Evolutionary conservation across 140 eudicot genomes (phyloP).

Genomic region (Anethum foeniculum): DNA sequence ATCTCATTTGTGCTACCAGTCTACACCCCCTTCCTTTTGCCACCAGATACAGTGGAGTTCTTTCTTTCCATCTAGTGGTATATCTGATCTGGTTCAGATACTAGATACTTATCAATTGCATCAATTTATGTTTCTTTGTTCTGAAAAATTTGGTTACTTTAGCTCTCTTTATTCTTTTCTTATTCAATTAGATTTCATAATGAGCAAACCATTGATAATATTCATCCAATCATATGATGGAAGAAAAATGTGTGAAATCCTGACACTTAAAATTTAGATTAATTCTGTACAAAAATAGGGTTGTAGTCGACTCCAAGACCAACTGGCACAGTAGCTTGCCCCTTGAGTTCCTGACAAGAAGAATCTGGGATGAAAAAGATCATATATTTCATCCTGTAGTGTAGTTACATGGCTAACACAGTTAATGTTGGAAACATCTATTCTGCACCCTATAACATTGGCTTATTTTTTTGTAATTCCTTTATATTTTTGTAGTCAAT

Average conservation of each 20-base stretch:
- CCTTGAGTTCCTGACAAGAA: not conserved
- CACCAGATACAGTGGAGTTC: not conserved
- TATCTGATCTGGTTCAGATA: not conserved
- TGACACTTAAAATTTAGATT: not conserved
- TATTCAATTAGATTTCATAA: not conserved
- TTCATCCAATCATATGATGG: not conserved
- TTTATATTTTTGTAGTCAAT: conserved; percentile 29
- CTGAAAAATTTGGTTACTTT: not conserved
- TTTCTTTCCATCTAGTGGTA: not conserved
- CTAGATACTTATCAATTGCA: not conserved
- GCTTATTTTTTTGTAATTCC: not conserved
- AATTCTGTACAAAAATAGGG: not conserved
- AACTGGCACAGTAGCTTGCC: not conserved
- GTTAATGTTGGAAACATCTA: not conserved
- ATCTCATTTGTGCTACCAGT: not conserved
- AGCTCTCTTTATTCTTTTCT: not conserved
- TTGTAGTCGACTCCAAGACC: not conserved
- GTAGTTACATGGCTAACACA: not conserved
- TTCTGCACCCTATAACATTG: not conserved
- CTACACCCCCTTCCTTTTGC: not conserved
- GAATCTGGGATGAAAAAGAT: not conserved
- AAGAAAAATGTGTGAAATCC: not conserved
- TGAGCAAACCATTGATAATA: not conserved
- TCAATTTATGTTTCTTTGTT: not conserved
- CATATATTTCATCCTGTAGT: not conserved